Percentiles rank a stretch among this genome's conserved stretches.
Conservation (phyloP, 345 rosid genomes). For the Lenwebbia sp. region DNA sequence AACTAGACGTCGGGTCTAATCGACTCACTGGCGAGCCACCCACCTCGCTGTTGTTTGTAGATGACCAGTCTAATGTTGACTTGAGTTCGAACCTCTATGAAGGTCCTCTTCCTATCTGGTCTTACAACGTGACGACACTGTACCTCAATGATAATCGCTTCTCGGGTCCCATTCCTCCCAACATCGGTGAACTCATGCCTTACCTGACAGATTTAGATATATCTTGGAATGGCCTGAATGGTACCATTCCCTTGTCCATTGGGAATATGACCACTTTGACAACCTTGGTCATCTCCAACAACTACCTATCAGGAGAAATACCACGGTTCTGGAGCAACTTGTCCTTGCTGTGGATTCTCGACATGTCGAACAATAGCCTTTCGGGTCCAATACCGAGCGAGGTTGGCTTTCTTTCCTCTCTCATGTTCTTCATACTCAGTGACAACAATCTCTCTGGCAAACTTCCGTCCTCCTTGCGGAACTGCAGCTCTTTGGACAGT, state of each 20-base stretch:
- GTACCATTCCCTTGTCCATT: not conserved
- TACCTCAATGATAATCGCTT: not conserved
- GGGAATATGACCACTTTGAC: not conserved
- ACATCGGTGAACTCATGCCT: not conserved
- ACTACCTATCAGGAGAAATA: not conserved
- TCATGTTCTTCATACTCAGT: not conserved
- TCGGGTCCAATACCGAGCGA: constrained; percentile 6
- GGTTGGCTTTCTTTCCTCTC: not conserved
- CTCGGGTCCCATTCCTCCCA: not conserved
- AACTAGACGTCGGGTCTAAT: not conserved
- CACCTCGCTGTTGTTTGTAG: not conserved
- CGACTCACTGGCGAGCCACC: not conserved
- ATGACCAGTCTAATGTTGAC: not conserved
- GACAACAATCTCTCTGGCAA: not conserved
- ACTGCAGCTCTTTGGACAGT: not conserved
- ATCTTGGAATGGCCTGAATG: not conserved
- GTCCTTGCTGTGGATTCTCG: not conserved
- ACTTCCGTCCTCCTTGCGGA: not conserved
- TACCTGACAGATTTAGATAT: not conserved
- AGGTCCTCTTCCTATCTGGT: not conserved
- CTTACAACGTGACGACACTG: not conserved
- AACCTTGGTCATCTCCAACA: not conserved
- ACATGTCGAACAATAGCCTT: not conserved
- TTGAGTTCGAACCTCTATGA: not conserved
- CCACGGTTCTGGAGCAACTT: not conserved